A percentile compares a stretch with the other conserved stretches of the same genome.
Evolutionary conservation across 2,329 filamentous ascomycete genomes (phyloP).

Genomic region (Passalora sequoiae): DNA sequence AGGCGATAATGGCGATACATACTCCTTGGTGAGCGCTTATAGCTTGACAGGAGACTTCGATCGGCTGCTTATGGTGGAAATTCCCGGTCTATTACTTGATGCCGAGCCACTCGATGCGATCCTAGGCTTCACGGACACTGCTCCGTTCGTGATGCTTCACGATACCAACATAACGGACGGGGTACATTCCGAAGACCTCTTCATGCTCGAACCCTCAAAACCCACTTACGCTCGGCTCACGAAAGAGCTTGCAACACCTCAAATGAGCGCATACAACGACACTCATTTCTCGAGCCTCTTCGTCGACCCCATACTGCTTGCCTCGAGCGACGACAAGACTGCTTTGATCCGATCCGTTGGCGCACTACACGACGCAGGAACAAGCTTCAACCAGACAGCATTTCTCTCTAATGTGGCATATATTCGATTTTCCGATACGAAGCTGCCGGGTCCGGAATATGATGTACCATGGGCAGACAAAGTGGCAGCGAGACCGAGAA

Average conservation of each 20-base stretch:
- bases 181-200: conserved; percentile 32
- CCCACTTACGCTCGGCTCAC: conserved; percentile 17
- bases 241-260: conserved; percentile 13
- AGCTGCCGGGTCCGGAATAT: conserved; percentile 48
- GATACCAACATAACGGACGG: conserved; percentile 25
- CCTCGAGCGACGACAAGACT: conserved; percentile 21
- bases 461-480: conserved; percentile 43
- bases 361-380: conserved; percentile 26
- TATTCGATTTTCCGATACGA: conserved; percentile 44
- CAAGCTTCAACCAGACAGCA: conserved; percentile 42
- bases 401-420: conserved; percentile 43
- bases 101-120: conserved; percentile 42
- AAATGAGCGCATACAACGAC: conserved; percentile 21
- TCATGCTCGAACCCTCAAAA: conserved; percentile 27
- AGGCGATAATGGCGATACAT: conserved; percentile 26
- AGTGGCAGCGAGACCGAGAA: conserved; percentile 40
- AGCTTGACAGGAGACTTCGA: conserved; percentile 41
- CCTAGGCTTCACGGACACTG: conserved; percentile 29
- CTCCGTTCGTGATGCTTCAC: conserved; percentile 30
- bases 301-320: conserved; percentile 25
- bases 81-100: conserved; percentile 44
- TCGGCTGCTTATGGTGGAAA: conserved; percentile 41
- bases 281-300: conserved; percentile 32
- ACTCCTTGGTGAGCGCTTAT: conserved; percentile 44
- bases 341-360: conserved; percentile 31